Conservation (phyloP, 2,329 filamentous ascomycete genomes). For the Diaporthe citri region DNA sequence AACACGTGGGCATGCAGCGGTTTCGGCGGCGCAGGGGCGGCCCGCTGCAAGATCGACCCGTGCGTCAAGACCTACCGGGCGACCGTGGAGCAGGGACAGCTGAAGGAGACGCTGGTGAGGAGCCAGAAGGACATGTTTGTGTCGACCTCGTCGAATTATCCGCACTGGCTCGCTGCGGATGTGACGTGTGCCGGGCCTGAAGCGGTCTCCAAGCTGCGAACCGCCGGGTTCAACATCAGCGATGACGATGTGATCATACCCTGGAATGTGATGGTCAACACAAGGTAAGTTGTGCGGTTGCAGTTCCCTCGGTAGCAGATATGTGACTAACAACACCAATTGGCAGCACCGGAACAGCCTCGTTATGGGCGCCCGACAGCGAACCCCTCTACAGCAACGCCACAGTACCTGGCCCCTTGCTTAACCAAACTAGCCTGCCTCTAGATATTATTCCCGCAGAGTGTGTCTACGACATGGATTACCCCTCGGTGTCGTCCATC, state of each 20-base stretch:
- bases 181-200: constrained; percentile 13
- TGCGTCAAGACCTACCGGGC: constrained; percentile 16
- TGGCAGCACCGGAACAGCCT: constrained; percentile 4
- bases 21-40: constrained; percentile 14
- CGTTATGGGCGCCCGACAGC: constrained; percentile 2
- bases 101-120: constrained; percentile 1
- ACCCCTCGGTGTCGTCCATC: constrained; percentile 2
- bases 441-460: background rate
- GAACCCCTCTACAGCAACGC: background rate
- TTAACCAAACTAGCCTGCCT: background rate
- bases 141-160: background rate
- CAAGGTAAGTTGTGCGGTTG: background rate
- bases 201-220: background rate
- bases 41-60: background rate
- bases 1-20: constrained; percentile 8
- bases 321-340: background rate
- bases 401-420: background rate
- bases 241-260: constrained; percentile 14
- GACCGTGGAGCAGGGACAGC: background rate
- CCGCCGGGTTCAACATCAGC: constrained; percentile 1
- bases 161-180: constrained; percentile 19
- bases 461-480: constrained; percentile 5
- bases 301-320: background rate
- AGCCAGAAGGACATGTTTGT: background rate
- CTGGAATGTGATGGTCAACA: constrained; percentile 11